A percentile compares a stretch with the other conserved stretches of the same genome.
phyloP scores from a whole-genome alignment of 2,329 filamentous ascomycete genomes.

The Cytospora paraplurivora region DNA sequence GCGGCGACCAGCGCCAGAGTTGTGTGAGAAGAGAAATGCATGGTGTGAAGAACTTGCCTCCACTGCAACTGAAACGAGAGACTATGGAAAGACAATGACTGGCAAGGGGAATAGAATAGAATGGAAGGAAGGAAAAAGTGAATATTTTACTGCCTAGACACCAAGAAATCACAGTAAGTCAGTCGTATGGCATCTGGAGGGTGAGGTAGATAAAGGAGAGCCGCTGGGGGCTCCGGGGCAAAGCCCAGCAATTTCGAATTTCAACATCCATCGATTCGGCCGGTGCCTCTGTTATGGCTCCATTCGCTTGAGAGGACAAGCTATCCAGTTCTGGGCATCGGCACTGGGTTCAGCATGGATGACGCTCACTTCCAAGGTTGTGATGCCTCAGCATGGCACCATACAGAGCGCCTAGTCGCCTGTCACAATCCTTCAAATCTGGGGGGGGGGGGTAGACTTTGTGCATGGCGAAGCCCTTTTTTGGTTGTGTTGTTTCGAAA shows the following conservation, averaged over 20 bases:
- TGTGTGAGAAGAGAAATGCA: constrained; percentile 27
- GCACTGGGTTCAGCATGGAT: constrained; percentile 1
- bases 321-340: constrained; percentile 7
- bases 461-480: constrained; percentile 15
- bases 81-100: constrained; percentile 8
- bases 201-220: background rate
- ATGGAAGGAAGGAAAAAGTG: background rate
- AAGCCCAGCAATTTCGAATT: constrained; percentile 18
- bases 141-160: constrained; percentile 2
- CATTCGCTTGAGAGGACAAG: constrained; percentile 15
- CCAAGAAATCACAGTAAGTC: background rate
- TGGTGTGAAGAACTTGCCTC: constrained; percentile 26
- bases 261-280: constrained; percentile 8
- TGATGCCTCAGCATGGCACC: constrained; percentile 1
- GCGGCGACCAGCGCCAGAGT: constrained; percentile 28
- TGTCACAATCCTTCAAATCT: background rate
- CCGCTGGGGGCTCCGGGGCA: background rate
- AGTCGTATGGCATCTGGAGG: background rate
- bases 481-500: constrained; percentile 25
- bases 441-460: too few relatives aligned
- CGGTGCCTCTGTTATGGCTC: background rate
- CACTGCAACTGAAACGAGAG: constrained; percentile 13
- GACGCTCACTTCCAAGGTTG: background rate
- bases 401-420: constrained; percentile 17
- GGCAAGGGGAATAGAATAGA: background rate